A percentile compares a stretch with the other conserved stretches of the same genome.
phyloP scores from a whole-genome alignment of 768 basidiomycete species.

The Naganishia vaughanmartiniae region DNA sequence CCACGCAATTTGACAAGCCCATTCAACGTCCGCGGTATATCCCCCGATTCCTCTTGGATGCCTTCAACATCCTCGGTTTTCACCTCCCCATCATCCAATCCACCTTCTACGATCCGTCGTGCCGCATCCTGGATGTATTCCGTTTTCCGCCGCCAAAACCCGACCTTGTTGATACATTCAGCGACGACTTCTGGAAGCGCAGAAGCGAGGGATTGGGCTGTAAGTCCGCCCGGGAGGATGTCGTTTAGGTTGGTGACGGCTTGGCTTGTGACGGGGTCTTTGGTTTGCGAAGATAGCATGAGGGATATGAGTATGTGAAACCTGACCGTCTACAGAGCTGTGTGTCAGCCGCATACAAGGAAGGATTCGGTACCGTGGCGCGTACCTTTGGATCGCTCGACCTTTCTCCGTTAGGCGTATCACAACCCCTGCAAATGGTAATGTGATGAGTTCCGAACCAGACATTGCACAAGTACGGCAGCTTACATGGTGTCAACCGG shows the following conservation, averaged over 20 bases:
- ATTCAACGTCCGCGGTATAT: slow-evolving; percentile 84
- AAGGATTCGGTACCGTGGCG: not conserved
- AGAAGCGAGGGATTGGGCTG: slow-evolving; percentile 65
- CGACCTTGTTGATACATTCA: slow-evolving; percentile 79
- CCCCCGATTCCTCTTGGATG: slow-evolving; percentile 55
- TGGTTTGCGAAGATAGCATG: slow-evolving; percentile 95
- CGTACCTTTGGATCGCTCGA: slow-evolving; percentile 38
- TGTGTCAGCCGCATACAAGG: not conserved
- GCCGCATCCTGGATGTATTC: slow-evolving; percentile 70
- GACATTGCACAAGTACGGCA: not conserved
- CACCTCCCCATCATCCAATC: slow-evolving; percentile 54
- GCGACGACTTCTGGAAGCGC: slow-evolving; percentile 66
- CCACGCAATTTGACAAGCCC: slow-evolving; percentile 83
- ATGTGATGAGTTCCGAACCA: not conserved
- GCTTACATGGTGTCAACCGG: slow-evolving; percentile 80
- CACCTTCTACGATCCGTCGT: slow-evolving; percentile 62
- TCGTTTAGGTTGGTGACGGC: slow-evolving; percentile 72
- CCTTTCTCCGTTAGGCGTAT: slow-evolving; percentile 39
- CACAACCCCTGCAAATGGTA: slow-evolving; percentile 43
- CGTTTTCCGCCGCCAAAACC: slow-evolving; percentile 87
- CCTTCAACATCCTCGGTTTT: slow-evolving; percentile 18
- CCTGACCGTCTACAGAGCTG: slow-evolving; percentile 63
- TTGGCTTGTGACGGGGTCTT: slow-evolving; percentile 79
- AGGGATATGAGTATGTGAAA: slow-evolving; percentile 83
- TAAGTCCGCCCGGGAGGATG: slow-evolving; percentile 63